Base-by-base conservation (phyloP, 805 yeast genomes). In the Suhomyces pyralidae region DNA sequence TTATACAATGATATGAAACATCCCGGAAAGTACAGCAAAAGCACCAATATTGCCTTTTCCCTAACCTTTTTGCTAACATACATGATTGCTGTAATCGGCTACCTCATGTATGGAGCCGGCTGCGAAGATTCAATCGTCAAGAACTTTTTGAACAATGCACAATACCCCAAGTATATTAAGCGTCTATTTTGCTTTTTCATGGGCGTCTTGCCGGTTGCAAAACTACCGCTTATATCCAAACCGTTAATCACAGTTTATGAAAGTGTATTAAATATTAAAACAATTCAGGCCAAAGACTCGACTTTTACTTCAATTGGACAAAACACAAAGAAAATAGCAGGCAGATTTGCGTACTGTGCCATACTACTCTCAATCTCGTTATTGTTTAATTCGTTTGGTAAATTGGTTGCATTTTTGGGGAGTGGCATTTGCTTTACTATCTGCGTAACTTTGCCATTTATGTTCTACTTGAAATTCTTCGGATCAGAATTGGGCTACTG, bases 171-270 rank as follows among this genome's bases (percentile, higher is more conserved):
- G 2, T 78, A 79, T 77, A 67, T 77, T 5, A 70, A 76, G 45
- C 77, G 77, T 1, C 51, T 80, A 24, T 74, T 91, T 45, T 84
- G 91, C 46, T 77, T 79, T 0, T 70, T 88, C 40, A 86, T 90
- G 80, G 88, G 96, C n/a, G 58, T 90, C 6, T 81, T 91, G 22
- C 96, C 97, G 1, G 67, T 90, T 28, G 89, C 97, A 1, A 91
- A 91, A 62, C 80, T 90, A 1, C 96, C 97, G 0, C 76, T 90
- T 40, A 86, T 85, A 58, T 88, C 92, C 10, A 82, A 90, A 61
- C 97, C 97, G 0, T 83, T 91, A 26, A 81, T 88, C 30, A 78
- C 92, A 1, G 83, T 90, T 0, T 62, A 87, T 38, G 96, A 88
- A 38, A 26, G 49, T 20, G 38, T 43, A 7, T 56, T 55, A 45